These are phyloP conservation scores for Xylariaceae sp. DNA, from an alignment of 2,329 filamentous ascomycete genomes.

Conservation along the genomic window DNA sequence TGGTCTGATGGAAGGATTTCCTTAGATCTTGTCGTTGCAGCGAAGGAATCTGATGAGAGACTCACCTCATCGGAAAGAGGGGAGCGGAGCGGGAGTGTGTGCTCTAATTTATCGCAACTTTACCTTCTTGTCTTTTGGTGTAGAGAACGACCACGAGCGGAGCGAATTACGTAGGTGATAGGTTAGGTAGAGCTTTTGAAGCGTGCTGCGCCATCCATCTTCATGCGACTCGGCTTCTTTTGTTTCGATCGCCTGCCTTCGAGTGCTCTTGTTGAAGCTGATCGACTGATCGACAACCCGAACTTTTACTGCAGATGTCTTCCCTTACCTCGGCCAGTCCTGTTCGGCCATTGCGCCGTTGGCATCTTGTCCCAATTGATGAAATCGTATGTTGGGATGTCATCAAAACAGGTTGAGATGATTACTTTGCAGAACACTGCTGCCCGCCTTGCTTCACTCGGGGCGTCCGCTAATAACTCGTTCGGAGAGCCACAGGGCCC, in stretches of 20 bases:
- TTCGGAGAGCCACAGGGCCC: constrained; percentile 17
- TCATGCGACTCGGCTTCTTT: not conserved
- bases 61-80: constrained; percentile 19
- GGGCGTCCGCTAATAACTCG: constrained; percentile 11
- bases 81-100: not conserved
- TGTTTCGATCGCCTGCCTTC: constrained; percentile 10
- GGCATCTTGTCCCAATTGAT: not conserved
- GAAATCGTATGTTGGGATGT: not conserved
- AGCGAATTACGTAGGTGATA: no score
- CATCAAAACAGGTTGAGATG: not conserved
- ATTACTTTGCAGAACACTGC: constrained; percentile 11
- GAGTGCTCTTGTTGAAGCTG: constrained; percentile 1
- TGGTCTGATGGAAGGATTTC: constrained; percentile 19
- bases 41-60: constrained; percentile 27
- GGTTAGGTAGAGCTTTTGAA: not conserved
- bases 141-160: no score
- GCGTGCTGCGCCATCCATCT: constrained; percentile 11
- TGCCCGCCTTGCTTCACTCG: constrained; percentile 8
- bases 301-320: not conserved
- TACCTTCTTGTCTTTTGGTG: constrained; percentile 1
- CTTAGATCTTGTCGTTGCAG: constrained; percentile 13
- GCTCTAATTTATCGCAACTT: constrained; percentile 2
- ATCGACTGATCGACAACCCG: constrained; percentile 15
- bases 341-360: no score
- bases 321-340: constrained; percentile 15